A percentile compares a stretch with the other conserved stretches of the same genome.
phyloP scores from a whole-genome alignment of 305 asterid genomes.

The Solanum hybrid region DNA sequence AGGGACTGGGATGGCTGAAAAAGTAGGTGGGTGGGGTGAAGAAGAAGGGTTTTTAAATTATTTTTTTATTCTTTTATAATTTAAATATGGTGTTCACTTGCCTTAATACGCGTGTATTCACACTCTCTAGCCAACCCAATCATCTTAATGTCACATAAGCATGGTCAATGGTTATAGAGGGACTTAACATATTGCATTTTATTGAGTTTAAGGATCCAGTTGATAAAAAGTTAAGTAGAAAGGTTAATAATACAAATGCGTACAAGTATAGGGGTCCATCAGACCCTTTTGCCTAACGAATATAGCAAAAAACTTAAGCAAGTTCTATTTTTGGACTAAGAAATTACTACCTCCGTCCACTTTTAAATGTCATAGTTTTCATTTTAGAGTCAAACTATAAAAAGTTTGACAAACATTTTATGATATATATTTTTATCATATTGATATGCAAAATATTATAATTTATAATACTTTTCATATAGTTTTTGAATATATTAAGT shows the following conservation, averaged over 20 bases:
- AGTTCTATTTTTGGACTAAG: neutral
- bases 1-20: neutral
- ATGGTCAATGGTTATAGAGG: neutral
- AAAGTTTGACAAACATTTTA: neutral
- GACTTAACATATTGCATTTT: neutral
- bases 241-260: neutral
- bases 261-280: neutral
- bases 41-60: neutral
- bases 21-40: neutral
- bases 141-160: neutral
- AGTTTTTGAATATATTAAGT: too few species aligned
- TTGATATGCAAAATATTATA: neutral
- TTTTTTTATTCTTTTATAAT: neutral
- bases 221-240: neutral
- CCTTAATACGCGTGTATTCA: neutral
- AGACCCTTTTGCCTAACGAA: neutral
- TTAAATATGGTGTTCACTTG: neutral
- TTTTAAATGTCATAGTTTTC: neutral
- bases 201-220: neutral
- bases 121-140: neutral
- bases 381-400: neutral
- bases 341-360: neutral
- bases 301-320: neutral
- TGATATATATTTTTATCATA: neutral
- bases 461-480: too few species aligned